These are phyloP conservation scores for Aspergillus bombycis DNA, from an alignment of 2,329 filamentous ascomycete genomes.

Conservation along the genomic window DNA sequence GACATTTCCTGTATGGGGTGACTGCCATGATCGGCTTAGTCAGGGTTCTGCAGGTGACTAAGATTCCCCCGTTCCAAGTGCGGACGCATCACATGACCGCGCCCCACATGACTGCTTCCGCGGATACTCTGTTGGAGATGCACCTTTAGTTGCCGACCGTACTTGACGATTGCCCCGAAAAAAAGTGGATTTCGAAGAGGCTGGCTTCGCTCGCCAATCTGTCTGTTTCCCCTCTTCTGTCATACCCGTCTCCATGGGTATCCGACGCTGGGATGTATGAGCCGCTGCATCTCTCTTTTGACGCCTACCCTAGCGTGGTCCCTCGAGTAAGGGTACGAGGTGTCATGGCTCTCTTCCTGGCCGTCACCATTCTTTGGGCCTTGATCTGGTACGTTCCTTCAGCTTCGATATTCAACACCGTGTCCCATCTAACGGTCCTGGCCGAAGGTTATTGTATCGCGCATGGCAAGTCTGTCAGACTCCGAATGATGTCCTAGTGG, in stretches of 20 bases:
- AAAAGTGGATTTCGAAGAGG: conserved; percentile 6
- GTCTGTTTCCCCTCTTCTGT: conserved; percentile 12
- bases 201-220: conserved; percentile 9
- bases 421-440: neutral
- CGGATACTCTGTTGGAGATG: conserved; percentile 2
- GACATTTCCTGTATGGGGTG: neutral
- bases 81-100: neutral
- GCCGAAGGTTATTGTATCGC: conserved; percentile 74
- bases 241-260: conserved; percentile 35
- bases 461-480: conserved; percentile 88
- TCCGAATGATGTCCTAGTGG: conserved; percentile 86
- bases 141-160: neutral
- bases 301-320: conserved; percentile 50
- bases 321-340: conserved; percentile 52
- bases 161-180: neutral
- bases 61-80: neutral
- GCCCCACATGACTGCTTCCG: conserved; percentile 1
- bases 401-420: neutral
- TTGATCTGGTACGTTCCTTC: conserved; percentile 49
- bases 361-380: conserved; percentile 52
- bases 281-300: conserved; percentile 48
- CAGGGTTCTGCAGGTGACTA: conserved; percentile 3
- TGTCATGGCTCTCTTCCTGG: conserved; percentile 53
- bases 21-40: neutral
- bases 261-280: conserved; percentile 50